Evolutionary conservation across 192 early-diverging fungal species (phyloP).

Genomic region (Gonapodya sp.): DNA sequence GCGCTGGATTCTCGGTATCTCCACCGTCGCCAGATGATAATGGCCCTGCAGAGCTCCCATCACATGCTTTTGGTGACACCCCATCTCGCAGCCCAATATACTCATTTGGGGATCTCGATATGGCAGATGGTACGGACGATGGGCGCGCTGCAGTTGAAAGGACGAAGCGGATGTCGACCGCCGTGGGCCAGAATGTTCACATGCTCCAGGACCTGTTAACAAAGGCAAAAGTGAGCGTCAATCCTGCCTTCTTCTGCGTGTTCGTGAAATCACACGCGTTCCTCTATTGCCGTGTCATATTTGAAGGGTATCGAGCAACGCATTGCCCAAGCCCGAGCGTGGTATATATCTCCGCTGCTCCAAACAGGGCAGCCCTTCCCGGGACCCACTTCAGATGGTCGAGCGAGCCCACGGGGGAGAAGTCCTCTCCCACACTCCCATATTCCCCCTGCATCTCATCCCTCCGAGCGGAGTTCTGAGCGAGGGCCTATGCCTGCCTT

Average conservation of each 20-base stretch:
- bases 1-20: background rate
- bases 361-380: background rate
- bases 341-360: background rate
- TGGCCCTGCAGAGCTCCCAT: too few species aligned
- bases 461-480: background rate
- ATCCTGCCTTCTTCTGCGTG: background rate
- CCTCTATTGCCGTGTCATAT: background rate
- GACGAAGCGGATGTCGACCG: background rate
- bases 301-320: background rate
- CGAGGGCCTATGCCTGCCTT: background rate
- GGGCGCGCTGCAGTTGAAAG: background rate
- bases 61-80: background rate
- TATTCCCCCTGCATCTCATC: background rate
- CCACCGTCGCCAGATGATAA: too few species aligned
- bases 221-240: background rate
- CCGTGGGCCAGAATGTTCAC: background rate
- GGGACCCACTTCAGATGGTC: background rate
- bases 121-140: background rate
- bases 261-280: background rate
- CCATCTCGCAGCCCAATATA: background rate
- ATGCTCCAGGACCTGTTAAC: background rate
- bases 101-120: background rate
- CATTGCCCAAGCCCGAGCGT: background rate
- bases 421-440: background rate
- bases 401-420: background rate